phyloP scores from a whole-genome alignment of 1,139 yeast genomes.

The Sugiyamaella paludigena region DNA sequence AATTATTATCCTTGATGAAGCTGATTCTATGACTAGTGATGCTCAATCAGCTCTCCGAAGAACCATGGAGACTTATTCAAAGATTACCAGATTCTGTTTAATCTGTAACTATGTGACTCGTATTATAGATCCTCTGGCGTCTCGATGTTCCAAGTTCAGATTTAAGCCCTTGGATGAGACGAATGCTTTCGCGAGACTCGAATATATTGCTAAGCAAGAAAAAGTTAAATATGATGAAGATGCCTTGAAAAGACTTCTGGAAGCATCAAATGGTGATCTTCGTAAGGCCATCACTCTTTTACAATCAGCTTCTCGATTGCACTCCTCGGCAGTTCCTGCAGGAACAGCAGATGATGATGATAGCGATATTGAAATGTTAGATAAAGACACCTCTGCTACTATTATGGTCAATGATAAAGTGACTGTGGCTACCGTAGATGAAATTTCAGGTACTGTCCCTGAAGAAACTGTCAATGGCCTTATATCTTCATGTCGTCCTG shows the following conservation, averaged over 20 bases:
- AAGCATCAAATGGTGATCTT: slow-evolving; percentile 80
- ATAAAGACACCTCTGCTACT: too few relatives aligned
- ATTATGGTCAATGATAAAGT: slow-evolving; percentile 35
- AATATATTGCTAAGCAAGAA: slow-evolving; percentile 55
- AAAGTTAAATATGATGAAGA: slow-evolving; percentile 47
- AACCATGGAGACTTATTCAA: slow-evolving; percentile 93
- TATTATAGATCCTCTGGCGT: slow-evolving; percentile 93
- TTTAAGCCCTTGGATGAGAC: slow-evolving; percentile 73
- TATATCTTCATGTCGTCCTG: slow-evolving; percentile 38
- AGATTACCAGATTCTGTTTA: slow-evolving; percentile 86
- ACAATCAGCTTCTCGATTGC: slow-evolving; percentile 77
- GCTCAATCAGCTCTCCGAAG: slow-evolving; percentile 95
- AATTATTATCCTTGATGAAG: slow-evolving; percentile 55
- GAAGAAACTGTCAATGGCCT: slow-evolving; percentile 49
- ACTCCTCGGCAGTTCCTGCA: slow-evolving; percentile 20
- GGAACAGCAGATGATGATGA: slow-evolving; percentile 31
- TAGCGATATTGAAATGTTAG: slow-evolving; percentile 22
- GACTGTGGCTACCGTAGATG: slow-evolving; percentile 52
- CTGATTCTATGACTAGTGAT: slow-evolving; percentile 98
- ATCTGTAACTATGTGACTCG: slow-evolving; percentile 95
- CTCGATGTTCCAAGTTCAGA: slow-evolving; percentile 92
- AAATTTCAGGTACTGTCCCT: slow-evolving; percentile 85
- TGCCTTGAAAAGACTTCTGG: slow-evolving; percentile 61
- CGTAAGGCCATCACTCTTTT: slow-evolving; percentile 88
- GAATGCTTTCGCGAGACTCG: slow-evolving; percentile 66